Evolutionary conservation across 2,329 filamentous ascomycete species (phyloP).

Genomic region (Neonectria punicea): DNA sequence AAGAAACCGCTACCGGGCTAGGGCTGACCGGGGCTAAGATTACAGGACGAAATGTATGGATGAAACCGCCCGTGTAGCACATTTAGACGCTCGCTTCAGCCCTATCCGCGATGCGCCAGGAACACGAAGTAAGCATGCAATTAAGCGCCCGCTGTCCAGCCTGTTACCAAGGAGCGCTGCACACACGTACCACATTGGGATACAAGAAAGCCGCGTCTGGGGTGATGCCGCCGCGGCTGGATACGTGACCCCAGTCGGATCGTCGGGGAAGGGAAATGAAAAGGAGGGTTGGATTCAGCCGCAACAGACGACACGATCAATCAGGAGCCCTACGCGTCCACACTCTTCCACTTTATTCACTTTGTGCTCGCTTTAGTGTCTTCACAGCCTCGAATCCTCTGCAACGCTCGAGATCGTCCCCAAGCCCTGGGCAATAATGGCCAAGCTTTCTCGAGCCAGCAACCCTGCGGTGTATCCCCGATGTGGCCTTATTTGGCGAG

Average conservation of each 20-base stretch:
- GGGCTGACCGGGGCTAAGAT: background rate
- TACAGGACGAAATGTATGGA: background rate
- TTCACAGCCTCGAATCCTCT: background rate
- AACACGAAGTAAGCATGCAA: background rate
- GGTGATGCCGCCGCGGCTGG: background rate
- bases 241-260: background rate
- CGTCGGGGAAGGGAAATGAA: background rate
- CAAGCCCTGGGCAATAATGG: background rate
- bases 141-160: background rate
- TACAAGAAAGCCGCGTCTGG: too few species aligned
- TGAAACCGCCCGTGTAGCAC: background rate
- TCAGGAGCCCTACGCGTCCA: background rate
- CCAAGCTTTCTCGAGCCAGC: background rate
- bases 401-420: background rate
- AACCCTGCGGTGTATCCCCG: background rate
- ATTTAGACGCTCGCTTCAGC: background rate
- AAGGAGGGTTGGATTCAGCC: background rate
- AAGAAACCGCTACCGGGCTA: background rate
- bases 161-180: too few species aligned
- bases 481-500: background rate
- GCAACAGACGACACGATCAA: background rate
- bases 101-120: background rate
- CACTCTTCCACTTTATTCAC: background rate
- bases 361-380: background rate
- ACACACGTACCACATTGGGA: background rate